Evolutionary conservation across 371 early-diverging fungal genomes (phyloP).

Genomic region (Dichotomocladium elegans): DNA sequence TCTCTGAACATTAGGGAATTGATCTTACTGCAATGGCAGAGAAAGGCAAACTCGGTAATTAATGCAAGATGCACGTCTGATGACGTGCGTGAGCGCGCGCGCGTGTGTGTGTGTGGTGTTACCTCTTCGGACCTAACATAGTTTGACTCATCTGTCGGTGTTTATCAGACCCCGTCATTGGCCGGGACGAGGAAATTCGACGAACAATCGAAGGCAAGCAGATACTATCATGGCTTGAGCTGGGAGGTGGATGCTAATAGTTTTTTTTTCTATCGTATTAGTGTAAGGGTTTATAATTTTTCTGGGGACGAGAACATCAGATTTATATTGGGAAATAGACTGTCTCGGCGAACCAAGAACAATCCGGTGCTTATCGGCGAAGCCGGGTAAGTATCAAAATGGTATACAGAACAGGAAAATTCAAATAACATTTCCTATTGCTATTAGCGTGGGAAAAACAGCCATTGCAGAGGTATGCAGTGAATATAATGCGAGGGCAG

Average conservation of each 20-base stretch:
- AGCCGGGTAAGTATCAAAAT: constrained; percentile 48
- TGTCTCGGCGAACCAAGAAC: constrained; percentile 84
- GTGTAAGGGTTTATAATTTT: too few species aligned
- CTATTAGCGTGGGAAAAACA: constrained; percentile 54
- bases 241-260: too few species aligned
- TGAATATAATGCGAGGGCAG: background rate
- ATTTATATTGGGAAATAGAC: too few species aligned
- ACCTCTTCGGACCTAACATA: constrained; percentile 15
- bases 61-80: too few species aligned
- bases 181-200: constrained; percentile 74
- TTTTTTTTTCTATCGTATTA: too few species aligned
- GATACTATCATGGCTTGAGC: background rate
- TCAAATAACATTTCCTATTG: background rate
- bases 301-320: too few species aligned
- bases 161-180: constrained; percentile 74
- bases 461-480: constrained; percentile 44
- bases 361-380: constrained; percentile 90
- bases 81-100: constrained; percentile 8
- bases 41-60: constrained; percentile 61
- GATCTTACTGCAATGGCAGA: constrained; percentile 80
- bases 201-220: constrained; percentile 69
- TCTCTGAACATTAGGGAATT: constrained; percentile 24
- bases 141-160: constrained; percentile 2
- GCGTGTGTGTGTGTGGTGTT: constrained; percentile 18
- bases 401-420: background rate